Evolutionary conservation across 169 alveolate genomes (phyloP).

Genomic region (Plasmodium gonderi): DNA sequence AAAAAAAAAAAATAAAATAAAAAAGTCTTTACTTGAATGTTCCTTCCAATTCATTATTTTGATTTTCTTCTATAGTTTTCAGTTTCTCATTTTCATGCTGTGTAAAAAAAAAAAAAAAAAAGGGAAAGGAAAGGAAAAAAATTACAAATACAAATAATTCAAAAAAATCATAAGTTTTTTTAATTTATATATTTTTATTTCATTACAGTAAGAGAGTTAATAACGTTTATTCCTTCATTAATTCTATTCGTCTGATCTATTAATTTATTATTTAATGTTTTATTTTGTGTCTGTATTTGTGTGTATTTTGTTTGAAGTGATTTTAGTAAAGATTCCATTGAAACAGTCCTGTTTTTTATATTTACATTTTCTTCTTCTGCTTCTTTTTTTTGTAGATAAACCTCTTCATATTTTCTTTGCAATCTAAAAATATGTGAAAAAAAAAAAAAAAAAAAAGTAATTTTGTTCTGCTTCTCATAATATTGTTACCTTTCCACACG

Average conservation of each 20-base stretch:
- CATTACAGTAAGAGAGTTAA: constrained; percentile 70
- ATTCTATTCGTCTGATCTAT: constrained; percentile 73
- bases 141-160: not conserved
- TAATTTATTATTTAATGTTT: constrained; percentile 70
- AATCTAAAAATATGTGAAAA: constrained; percentile 46
- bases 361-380: constrained; percentile 76
- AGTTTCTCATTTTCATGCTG: constrained; percentile 73
- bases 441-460: not conserved
- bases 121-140: not conserved
- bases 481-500: not conserved
- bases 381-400: constrained; percentile 74
- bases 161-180: not conserved
- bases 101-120: constrained; percentile 15
- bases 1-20: constrained; percentile 8
- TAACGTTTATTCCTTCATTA: constrained; percentile 73
- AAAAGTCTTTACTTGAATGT: constrained; percentile 60
- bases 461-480: not conserved
- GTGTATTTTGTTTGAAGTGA: constrained; percentile 75
- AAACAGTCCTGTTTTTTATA: constrained; percentile 75
- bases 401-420: constrained; percentile 75
- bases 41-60: constrained; percentile 75
- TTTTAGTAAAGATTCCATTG: constrained; percentile 73
- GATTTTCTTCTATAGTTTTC: constrained; percentile 76
- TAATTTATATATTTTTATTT: not conserved
- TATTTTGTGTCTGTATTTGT: constrained; percentile 72